Base-by-base conservation (phyloP, 768 basidiomycete species). In the Tricholoma terreum region DNA sequence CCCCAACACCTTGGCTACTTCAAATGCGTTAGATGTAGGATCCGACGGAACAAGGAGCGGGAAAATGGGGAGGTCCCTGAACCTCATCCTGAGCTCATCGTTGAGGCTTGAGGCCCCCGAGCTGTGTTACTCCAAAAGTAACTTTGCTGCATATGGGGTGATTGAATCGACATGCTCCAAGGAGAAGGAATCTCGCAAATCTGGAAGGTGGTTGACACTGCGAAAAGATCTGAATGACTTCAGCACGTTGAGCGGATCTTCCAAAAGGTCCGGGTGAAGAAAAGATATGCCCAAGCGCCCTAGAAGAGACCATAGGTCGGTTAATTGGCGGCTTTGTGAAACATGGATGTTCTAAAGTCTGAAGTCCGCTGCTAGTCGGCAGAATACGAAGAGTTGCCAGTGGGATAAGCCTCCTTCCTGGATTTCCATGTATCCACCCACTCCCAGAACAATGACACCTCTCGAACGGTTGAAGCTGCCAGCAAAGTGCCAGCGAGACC, bases 361-460 rank as follows among this genome's bases (percentile, higher is more conserved):
- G 66, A 0, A 77, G 55, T 6, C 72, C 71, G 7, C 60, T 57
- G 14, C 62, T 63, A 0, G 74, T 72, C 1, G 78, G 79, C 3
- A 80, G 62, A 11, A 79, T 59, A 31, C 61, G 67, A 1, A 72
- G 51, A 2, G 61, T 31, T 3, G 54, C 33, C 31, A 75, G 55
- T 59, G 0, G 60, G 52, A 33, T 70, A 69, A 0, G 75, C 53
- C 6, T 61, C 55, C 3, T 61, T 57, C 19, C 58, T 61, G 14
- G 45, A 55, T 0, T 51, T 21, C 66, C 70, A 77, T 0, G 42
- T 56, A 4, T 58, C 63, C 42, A 77, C 48, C 80, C 80, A 82
- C 3, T 52, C 36, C 81, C 80, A 83, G 56, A 81, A 80, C 1
- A 52, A 45, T 0, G 69, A 64, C 17, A 80, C 53, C 77, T 77